Conservation (phyloP, 1,139 yeast genomes). For the Wickerhamiella pararugosa region DNA sequence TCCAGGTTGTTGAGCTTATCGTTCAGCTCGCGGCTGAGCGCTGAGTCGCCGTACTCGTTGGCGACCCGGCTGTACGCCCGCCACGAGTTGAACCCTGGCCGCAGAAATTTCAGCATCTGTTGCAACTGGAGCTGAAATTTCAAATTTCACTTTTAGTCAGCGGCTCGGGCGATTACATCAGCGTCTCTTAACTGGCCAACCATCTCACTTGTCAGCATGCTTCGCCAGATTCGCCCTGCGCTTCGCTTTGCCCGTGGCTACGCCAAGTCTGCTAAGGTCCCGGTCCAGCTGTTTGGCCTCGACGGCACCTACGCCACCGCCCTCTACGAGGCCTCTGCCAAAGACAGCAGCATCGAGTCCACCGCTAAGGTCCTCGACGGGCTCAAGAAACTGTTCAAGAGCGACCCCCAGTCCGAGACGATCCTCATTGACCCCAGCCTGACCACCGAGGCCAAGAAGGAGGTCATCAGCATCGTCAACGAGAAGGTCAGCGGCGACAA, state of each 20-base stretch:
- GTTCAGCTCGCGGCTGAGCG: constrained; percentile 11
- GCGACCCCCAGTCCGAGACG: constrained; percentile 48
- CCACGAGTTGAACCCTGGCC: too few relatives aligned
- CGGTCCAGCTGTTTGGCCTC: constrained; percentile 85
- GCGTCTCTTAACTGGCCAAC: not conserved
- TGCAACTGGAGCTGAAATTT: not conserved
- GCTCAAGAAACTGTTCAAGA: constrained; percentile 39
- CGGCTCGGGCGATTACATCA: not conserved
- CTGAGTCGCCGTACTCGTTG: constrained; percentile 4
- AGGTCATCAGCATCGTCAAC: constrained; percentile 47
- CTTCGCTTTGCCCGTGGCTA: constrained; percentile 1
- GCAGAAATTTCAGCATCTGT: too few relatives aligned
- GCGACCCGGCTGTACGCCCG: not conserved
- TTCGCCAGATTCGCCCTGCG: not conserved
- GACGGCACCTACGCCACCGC: constrained; percentile 98
- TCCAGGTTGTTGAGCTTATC: constrained; percentile 15
- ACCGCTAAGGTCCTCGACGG: constrained; percentile 54
- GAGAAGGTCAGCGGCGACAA: constrained; percentile 47
- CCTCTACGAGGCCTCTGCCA: constrained; percentile 79
- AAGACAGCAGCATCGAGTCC: constrained; percentile 60
- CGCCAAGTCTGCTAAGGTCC: constrained; percentile 35
- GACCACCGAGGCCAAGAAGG: constrained; percentile 55
- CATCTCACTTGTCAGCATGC: not conserved
- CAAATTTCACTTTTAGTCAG: not conserved
- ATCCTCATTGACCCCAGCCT: constrained; percentile 75